Evolutionary conservation across 225 moss, liverwort and hornwort species (phyloP).

Genomic region (Antitrichia curtipendula): DNA sequence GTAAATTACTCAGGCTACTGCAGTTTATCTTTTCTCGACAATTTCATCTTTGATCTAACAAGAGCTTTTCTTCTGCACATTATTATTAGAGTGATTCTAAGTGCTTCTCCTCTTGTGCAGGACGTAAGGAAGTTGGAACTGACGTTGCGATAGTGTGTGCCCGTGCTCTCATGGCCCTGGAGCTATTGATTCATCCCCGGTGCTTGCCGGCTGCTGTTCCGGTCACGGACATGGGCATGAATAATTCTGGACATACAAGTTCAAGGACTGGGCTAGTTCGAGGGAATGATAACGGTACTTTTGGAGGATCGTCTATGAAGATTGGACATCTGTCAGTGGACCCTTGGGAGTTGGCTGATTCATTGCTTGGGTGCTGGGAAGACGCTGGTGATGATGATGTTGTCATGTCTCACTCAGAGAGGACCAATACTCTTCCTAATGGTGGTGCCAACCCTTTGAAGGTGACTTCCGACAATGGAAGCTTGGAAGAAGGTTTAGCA

Average conservation of each 20-base stretch:
- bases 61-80: background rate
- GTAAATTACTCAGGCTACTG: background rate
- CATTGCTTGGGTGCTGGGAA: conserved; percentile 81
- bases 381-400: conserved; percentile 40
- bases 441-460: conserved; percentile 7
- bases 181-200: conserved; percentile 87
- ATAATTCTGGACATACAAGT: background rate
- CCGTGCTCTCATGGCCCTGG: conserved; percentile 69
- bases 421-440: conserved; percentile 29
- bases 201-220: conserved; percentile 65
- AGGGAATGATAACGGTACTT: conserved; percentile 12
- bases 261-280: background rate
- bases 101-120: conserved; percentile 11
- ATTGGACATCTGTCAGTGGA: conserved; percentile 63
- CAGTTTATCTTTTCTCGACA: background rate
- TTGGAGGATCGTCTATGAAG: conserved; percentile 49
- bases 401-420: conserved; percentile 34
- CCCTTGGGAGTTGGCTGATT: conserved; percentile 90
- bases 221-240: conserved; percentile 6
- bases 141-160: conserved; percentile 78
- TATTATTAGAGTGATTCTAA: background rate
- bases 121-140: conserved; percentile 77
- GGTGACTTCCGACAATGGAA: background rate
- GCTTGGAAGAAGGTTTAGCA: background rate
- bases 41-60: background rate